A percentile compares a stretch with the other conserved stretches of the same genome.
Evolutionary conservation across 495 filamentous ascomycete genomes (phyloP).

Genomic region (Trichocladium uniseriatum): DNA sequence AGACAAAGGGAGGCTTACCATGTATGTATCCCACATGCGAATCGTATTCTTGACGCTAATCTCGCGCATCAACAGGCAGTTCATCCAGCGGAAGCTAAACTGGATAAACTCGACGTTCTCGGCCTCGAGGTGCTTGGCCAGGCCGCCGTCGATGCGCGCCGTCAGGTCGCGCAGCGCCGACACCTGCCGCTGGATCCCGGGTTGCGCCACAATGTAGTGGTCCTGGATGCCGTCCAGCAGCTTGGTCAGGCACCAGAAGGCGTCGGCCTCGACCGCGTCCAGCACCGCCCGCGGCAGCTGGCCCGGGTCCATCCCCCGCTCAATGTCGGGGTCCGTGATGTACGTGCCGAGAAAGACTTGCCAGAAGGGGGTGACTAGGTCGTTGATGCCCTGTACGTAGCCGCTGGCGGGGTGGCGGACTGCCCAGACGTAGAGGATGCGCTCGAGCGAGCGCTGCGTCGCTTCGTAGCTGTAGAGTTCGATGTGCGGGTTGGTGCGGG

Average conservation of each 20-base stretch:
- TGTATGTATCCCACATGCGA: slow-evolving; percentile 98
- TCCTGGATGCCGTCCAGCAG: slow-evolving; percentile 96
- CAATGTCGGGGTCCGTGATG: slow-evolving; percentile 85
- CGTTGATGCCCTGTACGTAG: slow-evolving; percentile 98
- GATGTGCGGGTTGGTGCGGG: slow-evolving; percentile 91
- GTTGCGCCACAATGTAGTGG: slow-evolving; percentile 96
- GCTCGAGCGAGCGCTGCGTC: slow-evolving; percentile 84
- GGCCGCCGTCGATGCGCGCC: slow-evolving; percentile 70
- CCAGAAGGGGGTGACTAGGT: slow-evolving; percentile 95
- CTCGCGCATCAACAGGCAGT: slow-evolving; percentile 95
- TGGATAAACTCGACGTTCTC: slow-evolving; percentile 98
- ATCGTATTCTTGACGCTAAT: slow-evolving; percentile 93
- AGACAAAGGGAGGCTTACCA: slow-evolving; percentile 50
- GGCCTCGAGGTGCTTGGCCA: slow-evolving; percentile 79
- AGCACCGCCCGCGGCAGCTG: slow-evolving; percentile 84
- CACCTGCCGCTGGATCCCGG: slow-evolving; percentile 92
- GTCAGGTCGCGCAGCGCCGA: slow-evolving; percentile 79
- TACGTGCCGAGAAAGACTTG: slow-evolving; percentile 92
- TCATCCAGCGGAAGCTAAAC: slow-evolving; percentile 99
- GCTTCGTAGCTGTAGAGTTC: slow-evolving; percentile 92
- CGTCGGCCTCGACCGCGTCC: slow-evolving; percentile 95
- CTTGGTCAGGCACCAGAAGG: slow-evolving; percentile 97
- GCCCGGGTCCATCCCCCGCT: slow-evolving; percentile 90
- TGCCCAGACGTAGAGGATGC: slow-evolving; percentile 95
- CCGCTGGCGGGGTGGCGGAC: slow-evolving; percentile 94